Conservation (phyloP, 768 basidiomycete species). For the Cyathus striatus region DNA sequence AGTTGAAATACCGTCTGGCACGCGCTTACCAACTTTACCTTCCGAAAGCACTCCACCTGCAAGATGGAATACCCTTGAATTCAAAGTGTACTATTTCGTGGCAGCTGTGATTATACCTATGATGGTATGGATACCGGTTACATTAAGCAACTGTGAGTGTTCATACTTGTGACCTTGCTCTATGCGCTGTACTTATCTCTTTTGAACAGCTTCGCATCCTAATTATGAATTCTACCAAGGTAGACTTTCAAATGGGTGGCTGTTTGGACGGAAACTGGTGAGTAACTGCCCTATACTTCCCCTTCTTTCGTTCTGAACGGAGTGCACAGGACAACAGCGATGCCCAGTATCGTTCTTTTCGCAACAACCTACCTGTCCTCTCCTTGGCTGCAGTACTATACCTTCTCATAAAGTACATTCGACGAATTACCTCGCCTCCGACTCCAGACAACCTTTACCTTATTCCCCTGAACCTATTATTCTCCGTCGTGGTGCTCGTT, state of each 20-base stretch:
- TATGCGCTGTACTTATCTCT: neutral
- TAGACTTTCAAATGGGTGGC: constrained; percentile 71
- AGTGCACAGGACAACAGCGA: constrained; percentile 82
- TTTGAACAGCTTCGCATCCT: constrained; percentile 56
- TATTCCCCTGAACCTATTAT: constrained; percentile 54
- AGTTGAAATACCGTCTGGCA: neutral
- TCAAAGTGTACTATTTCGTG: constrained; percentile 66
- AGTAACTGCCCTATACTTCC: constrained; percentile 21
- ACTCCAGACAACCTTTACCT: constrained; percentile 24
- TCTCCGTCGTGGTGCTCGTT: constrained; percentile 60
- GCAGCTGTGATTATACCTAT: constrained; percentile 58
- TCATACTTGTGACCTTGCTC: too few species aligned
- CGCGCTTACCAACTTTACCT: neutral
- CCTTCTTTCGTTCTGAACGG: constrained; percentile 1
- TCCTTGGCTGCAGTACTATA: constrained; percentile 42
- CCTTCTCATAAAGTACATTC: constrained; percentile 50
- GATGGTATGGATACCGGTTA: constrained; percentile 74
- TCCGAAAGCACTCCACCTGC: constrained; percentile 23
- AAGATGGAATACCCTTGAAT: constrained; percentile 81
- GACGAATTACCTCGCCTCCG: constrained; percentile 24
- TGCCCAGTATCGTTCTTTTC: constrained; percentile 83
- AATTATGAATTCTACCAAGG: constrained; percentile 63
- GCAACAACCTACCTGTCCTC: constrained; percentile 71
- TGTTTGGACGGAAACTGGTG: constrained; percentile 76
- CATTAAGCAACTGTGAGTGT: constrained; percentile 68